Conservation (phyloP, 2,329 filamentous ascomycete species). For the Pyrenochaeta sp. region DNA sequence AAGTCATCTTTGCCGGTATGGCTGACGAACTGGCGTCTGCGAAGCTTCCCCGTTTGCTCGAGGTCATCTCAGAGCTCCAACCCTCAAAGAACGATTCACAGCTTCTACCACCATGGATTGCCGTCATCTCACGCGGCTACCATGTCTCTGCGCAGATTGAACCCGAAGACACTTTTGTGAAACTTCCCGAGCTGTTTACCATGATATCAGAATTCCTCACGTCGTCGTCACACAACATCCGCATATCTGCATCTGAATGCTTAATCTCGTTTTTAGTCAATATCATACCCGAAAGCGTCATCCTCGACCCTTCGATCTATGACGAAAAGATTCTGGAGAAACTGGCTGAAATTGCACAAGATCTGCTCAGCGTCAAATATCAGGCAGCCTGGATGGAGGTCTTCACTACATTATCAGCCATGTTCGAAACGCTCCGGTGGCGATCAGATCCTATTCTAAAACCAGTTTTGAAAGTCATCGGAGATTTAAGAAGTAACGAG, state of each 20-base stretch:
- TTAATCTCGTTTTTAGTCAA: constrained; percentile 91
- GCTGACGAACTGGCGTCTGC: constrained; percentile 84
- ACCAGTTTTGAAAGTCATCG: constrained; percentile 78
- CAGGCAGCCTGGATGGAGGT: constrained; percentile 95
- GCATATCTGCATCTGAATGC: constrained; percentile 93
- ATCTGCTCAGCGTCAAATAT: constrained; percentile 86
- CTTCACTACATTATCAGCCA: constrained; percentile 84
- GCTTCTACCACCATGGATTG: constrained; percentile 94
- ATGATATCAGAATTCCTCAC: constrained; percentile 83
- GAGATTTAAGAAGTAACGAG: constrained; percentile 85
- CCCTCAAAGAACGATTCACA: constrained; percentile 94
- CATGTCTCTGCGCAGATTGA: constrained; percentile 90
- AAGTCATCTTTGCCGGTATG: constrained; percentile 95
- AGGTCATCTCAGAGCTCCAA: constrained; percentile 89
- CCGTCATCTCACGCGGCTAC: constrained; percentile 91
- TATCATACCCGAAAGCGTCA: constrained; percentile 81
- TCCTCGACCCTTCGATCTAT: constrained; percentile 88
- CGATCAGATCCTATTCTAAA: constrained; percentile 79
- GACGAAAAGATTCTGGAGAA: constrained; percentile 91
- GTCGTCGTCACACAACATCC: constrained; percentile 89
- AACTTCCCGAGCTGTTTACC: constrained; percentile 83
- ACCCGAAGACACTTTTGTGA: constrained; percentile 89
- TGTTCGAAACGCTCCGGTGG: constrained; percentile 90
- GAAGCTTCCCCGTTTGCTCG: constrained; percentile 87
- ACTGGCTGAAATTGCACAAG: constrained; percentile 74